Percentiles rank a stretch among this genome's conserved stretches.
Evolutionary conservation across 2,329 filamentous ascomycete genomes (phyloP).

Genomic region (Neurospora crassa): DNA sequence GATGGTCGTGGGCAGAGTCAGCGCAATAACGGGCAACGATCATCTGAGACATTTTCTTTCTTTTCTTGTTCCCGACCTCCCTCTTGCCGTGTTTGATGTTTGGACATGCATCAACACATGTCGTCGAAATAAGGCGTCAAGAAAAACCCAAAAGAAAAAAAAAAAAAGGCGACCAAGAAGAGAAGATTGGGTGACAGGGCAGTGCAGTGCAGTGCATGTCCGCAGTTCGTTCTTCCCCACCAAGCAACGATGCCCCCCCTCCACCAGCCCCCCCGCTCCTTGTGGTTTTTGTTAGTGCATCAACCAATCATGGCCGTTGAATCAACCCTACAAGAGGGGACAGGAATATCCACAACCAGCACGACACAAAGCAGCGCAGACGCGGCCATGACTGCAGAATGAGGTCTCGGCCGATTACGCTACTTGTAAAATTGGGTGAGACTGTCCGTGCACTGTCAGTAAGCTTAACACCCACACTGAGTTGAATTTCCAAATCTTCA

Average conservation of each 20-base stretch:
- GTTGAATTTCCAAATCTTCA: too few species aligned
- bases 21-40: not conserved
- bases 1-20: not conserved
- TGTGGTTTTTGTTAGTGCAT: not conserved
- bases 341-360: not conserved
- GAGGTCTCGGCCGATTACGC: too few species aligned
- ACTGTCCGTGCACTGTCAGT: too few species aligned
- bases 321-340: not conserved
- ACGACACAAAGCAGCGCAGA: not conserved
- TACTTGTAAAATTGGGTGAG: too few species aligned
- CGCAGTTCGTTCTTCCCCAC: not conserved
- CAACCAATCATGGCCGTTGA: not conserved
- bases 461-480: too few species aligned
- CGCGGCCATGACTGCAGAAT: not conserved
- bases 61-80: not conserved
- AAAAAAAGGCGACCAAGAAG: too few species aligned
- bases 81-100: not conserved
- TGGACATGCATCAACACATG: not conserved
- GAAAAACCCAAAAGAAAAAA: too few species aligned
- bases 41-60: not conserved
- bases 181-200: too few species aligned
- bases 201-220: too few species aligned
- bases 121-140: not conserved
- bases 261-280: not conserved
- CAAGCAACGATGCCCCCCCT: not conserved